Evolutionary conservation across 805 yeast species (phyloP), one percentile per base, ranked within the genome.

Genomic region (Yamadazyma insecticola): DNA sequence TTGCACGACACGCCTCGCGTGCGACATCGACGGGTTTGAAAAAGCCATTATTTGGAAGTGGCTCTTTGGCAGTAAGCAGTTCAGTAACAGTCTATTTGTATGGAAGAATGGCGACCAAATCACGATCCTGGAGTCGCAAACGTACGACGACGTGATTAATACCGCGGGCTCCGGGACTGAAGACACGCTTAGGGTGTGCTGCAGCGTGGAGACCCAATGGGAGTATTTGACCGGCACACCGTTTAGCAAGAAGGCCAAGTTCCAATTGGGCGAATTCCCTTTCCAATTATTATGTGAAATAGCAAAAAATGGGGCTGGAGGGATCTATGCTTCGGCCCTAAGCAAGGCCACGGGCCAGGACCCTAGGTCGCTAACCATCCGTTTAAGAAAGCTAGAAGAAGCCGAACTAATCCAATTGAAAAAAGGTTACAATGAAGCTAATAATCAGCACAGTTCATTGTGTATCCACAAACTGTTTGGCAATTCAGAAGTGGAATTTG

Each of bases 261-360:
- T 70, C 29, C 54, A 65, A 4, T 48, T 82, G 17, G 87, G 86
- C 3, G 72, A 67, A 8, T 52, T 57, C 22, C 63, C 65, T 7
- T 63, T 58, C 44, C 78, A 83, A 10, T 74, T 82, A 23, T 50
- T 82, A 13, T 58, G 75, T 30, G 78, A 72, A 29, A 78, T 82
- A 32, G 83, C 88, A 0, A 70, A 66, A 36, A 50, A 72, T 18
- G 76, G 76, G 15, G 55, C 63, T 0, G 44, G 52, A 1, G 92
- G 92, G 7, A 72, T 81, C 11, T 65, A 72, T 29, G 73, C 89
- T 0, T 57, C 75, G 18, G 76, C 74, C 16, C 58, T 82, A 36
- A 72, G 78, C 2, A 57, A 60, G 24, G 62, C 57, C 13, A 73
- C 88, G 0, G 73, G 73, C 6, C 92, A 82, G 53, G 92, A 82